phyloP scores from a whole-genome alignment of 2,329 filamentous ascomycete species.

The Parastagonospora nodorum region DNA sequence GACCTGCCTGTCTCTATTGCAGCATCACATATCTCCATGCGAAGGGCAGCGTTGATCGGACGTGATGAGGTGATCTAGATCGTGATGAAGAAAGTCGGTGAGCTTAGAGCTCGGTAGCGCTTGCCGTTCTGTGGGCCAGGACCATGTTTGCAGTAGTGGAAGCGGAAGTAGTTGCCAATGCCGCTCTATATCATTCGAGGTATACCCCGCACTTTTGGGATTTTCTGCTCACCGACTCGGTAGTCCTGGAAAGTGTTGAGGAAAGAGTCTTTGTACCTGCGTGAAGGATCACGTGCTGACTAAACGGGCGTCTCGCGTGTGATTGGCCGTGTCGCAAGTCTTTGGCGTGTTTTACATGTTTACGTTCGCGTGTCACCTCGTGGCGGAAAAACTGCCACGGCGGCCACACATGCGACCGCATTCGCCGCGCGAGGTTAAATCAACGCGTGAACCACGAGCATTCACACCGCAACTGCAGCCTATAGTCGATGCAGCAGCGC shows the following conservation, averaged over 20 bases:
- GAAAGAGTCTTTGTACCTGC: background rate
- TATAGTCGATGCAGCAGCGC: background rate
- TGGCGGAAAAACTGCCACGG: background rate
- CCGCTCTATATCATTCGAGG: background rate
- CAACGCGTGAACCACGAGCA: background rate
- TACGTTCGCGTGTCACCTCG: constrained; percentile 3
- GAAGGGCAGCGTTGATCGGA: too few relatives aligned
- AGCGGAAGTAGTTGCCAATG: background rate
- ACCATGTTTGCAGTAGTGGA: background rate
- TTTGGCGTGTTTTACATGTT: constrained; percentile 5
- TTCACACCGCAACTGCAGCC: background rate
- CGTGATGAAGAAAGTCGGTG: too few relatives aligned
- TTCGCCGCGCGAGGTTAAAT: background rate
- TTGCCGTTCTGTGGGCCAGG: background rate
- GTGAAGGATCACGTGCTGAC: background rate
- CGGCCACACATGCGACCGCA: background rate
- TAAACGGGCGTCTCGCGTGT: background rate
- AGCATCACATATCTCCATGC: too few relatives aligned
- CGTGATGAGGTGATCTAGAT: too few relatives aligned
- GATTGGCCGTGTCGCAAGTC: constrained; percentile 5
- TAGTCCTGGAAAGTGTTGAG: background rate
- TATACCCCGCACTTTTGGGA: background rate
- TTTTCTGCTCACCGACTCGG: background rate
- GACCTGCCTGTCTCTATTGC: too few relatives aligned
- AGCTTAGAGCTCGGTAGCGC: too few relatives aligned